Evolutionary conservation across 2,329 filamentous ascomycete species (phyloP).

Genomic region (Colletotrichum siamense): DNA sequence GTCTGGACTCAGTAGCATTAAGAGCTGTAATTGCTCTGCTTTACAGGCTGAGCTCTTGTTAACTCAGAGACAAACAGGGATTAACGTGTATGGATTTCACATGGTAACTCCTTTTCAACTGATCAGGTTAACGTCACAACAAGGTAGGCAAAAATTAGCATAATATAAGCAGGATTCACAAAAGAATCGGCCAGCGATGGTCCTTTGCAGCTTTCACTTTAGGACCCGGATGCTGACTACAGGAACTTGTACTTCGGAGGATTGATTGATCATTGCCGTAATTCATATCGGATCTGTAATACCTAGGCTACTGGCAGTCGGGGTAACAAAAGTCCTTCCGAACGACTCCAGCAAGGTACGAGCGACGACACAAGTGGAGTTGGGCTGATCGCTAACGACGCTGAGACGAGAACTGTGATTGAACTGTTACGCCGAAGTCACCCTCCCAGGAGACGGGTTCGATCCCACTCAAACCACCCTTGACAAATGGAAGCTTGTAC

Average conservation of each 20-base stretch:
- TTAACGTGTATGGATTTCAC: neutral
- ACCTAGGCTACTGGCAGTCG: neutral
- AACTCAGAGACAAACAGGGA: neutral
- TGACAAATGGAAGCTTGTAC: neutral
- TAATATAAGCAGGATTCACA: neutral
- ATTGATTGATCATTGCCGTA: neutral
- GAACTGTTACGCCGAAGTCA: neutral
- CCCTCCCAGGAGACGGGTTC: neutral
- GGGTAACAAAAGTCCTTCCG: neutral
- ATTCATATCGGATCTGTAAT: neutral
- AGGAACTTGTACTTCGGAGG: neutral
- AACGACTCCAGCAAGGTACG: neutral
- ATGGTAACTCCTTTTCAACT: neutral
- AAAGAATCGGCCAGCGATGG: neutral
- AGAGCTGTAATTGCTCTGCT: neutral
- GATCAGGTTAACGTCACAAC: rapidly evolving
- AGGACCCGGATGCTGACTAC: neutral
- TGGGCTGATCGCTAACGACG: neutral
- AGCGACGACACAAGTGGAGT: neutral
- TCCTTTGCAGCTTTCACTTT: neutral
- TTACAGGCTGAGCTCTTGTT: neutral
- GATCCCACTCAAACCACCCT: neutral
- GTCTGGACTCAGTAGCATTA: neutral
- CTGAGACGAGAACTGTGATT: neutral
- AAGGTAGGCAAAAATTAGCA: neutral